These are phyloP conservation scores for Centella asiatica DNA, from an alignment of 129 eudicot species.

Conservation along the genomic window DNA sequence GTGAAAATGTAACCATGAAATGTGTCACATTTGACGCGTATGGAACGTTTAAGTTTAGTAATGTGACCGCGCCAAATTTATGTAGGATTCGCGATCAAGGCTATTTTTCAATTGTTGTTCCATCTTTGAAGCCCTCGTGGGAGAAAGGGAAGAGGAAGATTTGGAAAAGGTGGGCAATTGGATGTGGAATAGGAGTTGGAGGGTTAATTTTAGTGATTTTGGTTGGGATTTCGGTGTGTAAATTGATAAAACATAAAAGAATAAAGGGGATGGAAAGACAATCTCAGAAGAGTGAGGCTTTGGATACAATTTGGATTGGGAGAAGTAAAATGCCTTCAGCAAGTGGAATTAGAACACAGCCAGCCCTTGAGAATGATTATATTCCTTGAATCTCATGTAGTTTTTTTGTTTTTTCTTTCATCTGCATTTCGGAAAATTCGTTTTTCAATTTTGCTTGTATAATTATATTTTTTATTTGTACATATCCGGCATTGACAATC, in stretches of 20 bases:
- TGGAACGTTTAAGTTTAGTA: conserved; percentile 39
- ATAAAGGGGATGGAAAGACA: conserved; percentile 48
- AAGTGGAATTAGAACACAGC: conserved; percentile 72
- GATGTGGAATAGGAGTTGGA: conserved; percentile 37
- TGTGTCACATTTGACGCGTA: conserved; percentile 52
- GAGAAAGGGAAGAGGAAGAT: conserved; percentile 9
- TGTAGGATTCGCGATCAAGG: conserved; percentile 52
- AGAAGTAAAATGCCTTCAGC: conserved; percentile 82
- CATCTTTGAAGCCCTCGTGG: conserved; percentile 3
- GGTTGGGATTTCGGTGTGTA: conserved; percentile 20
- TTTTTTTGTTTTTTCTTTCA: background rate
- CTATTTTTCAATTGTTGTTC: conserved; percentile 51
- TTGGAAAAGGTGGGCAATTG: conserved; percentile 52
- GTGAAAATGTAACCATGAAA: background rate
- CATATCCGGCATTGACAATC: too few relatives aligned
- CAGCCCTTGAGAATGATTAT: conserved; percentile 52
- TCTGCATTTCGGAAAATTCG: too few relatives aligned
- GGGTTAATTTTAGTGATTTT: conserved; percentile 29
- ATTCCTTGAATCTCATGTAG: conserved; percentile 37
- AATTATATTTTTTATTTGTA: too few relatives aligned
- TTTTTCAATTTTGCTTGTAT: too few relatives aligned
- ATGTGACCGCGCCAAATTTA: conserved; percentile 23
- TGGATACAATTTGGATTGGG: conserved; percentile 60
- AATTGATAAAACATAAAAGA: conserved; percentile 19
- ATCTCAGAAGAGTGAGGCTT: conserved; percentile 48